Evolutionary conservation across 495 filamentous ascomycete species (phyloP), one percentile per base, ranked within the genome.

Genomic region (Hypoxylon cercidicola): DNA sequence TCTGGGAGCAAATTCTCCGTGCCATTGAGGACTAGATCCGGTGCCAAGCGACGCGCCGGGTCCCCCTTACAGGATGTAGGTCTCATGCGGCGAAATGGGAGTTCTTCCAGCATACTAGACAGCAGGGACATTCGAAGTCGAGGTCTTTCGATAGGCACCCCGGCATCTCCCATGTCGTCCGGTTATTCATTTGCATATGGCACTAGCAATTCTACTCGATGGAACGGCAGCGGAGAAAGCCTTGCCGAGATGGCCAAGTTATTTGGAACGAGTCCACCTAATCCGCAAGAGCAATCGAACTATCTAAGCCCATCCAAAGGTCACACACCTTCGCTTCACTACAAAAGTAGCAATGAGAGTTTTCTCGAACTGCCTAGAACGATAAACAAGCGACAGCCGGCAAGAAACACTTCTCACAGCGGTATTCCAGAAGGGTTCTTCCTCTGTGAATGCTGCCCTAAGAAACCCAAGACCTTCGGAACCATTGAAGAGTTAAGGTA

Each of bases 371-470:
- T 71, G 23, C 60, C 68, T 0, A 63, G 68, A 37, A 66, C 53
- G 3, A 10, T 62, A 39, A 68, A 59, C 6, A 61, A 55, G 19
- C 59, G 53, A 18, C 41, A 52, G 0, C 47, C 64, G 15, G 13
- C 47, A 40, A 68, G 23, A 2, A 35, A 32, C 18, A 21, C 53
- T 19, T 13, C 50, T 3, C 40, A 41, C 2, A 40, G 40, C 10
- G 34, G n/a, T 13, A 35, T 44, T 9, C 35, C 15, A 6, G 8
- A 15, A 2, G 59, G 54, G 1, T 20, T 16, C 4, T 69, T 74
- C 62, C 87, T 93, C 18, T 96, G 92, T 72, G 88, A 91, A 62
- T 96, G 92, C 70, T 96, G 92, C 77, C 91, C 90, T 0, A 91
- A 94, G 75, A 91, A 91, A 64, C 92, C 92, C 1, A 92, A 91